These are phyloP conservation scores for Hypoxylon lienhwacheense DNA, from an alignment of 495 filamentous ascomycete species.

Conservation along the genomic window DNA sequence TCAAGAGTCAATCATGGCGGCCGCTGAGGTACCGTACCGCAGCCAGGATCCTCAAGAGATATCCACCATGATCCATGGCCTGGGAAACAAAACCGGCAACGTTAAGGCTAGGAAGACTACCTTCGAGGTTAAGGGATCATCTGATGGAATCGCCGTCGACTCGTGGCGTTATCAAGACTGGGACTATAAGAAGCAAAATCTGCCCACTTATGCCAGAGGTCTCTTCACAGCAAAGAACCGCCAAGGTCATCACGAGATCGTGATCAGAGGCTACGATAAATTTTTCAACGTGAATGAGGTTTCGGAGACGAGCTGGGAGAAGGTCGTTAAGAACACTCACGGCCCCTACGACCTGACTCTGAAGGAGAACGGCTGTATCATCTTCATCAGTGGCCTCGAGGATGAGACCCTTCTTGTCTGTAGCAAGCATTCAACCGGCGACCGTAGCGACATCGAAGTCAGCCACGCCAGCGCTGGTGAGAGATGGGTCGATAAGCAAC, in stretches of 20 bases:
- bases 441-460: constrained; percentile 62
- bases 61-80: constrained; percentile 55
- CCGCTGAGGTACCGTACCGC: constrained; percentile 53
- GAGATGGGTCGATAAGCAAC: constrained; percentile 78
- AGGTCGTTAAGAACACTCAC: constrained; percentile 73
- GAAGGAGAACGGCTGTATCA: constrained; percentile 99
- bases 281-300: constrained; percentile 95
- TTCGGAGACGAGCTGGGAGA: constrained; percentile 73
- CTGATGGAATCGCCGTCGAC: constrained; percentile 64
- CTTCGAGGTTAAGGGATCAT: constrained; percentile 64
- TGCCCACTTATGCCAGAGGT: constrained; percentile 90
- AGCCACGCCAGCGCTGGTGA: constrained; percentile 90
- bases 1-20: constrained; percentile 22
- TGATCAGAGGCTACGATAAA: constrained; percentile 91
- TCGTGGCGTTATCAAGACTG: constrained; percentile 93
- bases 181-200: constrained; percentile 84
- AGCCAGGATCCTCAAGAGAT: constrained; percentile 68
- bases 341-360: constrained; percentile 94
- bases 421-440: constrained; percentile 96
- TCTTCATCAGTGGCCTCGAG: constrained; percentile 90
- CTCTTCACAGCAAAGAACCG: constrained; percentile 77
- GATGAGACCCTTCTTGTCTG: constrained; percentile 87
- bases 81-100: constrained; percentile 56
- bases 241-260: constrained; percentile 72
- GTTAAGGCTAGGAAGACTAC: constrained; percentile 73